Evolutionary conservation across 2,329 filamentous ascomycete species (phyloP).

Genomic region (Talaromyces funiculosus): DNA sequence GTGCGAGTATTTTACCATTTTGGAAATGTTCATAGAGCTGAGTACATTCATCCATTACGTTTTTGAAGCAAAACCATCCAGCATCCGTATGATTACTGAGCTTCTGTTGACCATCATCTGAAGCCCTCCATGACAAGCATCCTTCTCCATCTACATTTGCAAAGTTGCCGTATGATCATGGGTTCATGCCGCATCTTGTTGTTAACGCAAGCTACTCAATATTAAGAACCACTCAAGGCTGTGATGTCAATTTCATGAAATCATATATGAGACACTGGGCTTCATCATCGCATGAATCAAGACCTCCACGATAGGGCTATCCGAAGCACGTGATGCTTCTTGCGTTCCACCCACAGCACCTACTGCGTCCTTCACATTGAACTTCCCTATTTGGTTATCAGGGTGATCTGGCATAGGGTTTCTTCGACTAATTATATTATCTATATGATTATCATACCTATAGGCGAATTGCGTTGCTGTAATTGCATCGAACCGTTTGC

Average conservation of each 20-base stretch:
- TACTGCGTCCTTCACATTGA: background rate
- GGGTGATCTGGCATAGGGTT: no score
- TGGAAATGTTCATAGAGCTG: background rate
- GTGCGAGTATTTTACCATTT: slow-evolving; percentile 3
- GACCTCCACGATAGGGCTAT: background rate
- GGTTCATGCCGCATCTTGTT: background rate
- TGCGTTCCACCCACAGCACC: background rate
- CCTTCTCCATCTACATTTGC: background rate
- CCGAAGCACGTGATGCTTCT: background rate
- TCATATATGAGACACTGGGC: background rate
- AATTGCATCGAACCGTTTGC: no score
- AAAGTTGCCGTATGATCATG: background rate
- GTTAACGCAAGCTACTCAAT: background rate
- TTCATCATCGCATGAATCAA: no score
- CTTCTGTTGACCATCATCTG: background rate
- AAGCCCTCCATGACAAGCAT: background rate
- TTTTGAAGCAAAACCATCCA: background rate
- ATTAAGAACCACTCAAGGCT: no score
- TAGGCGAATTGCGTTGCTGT: background rate
- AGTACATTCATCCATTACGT: background rate
- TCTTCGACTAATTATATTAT: background rate
- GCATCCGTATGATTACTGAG: background rate
- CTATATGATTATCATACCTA: background rate
- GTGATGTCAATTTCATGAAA: background rate
- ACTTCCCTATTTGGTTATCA: background rate